phyloP scores from a whole-genome alignment of 257 asterid species.

The Nicotiana attenuata region DNA sequence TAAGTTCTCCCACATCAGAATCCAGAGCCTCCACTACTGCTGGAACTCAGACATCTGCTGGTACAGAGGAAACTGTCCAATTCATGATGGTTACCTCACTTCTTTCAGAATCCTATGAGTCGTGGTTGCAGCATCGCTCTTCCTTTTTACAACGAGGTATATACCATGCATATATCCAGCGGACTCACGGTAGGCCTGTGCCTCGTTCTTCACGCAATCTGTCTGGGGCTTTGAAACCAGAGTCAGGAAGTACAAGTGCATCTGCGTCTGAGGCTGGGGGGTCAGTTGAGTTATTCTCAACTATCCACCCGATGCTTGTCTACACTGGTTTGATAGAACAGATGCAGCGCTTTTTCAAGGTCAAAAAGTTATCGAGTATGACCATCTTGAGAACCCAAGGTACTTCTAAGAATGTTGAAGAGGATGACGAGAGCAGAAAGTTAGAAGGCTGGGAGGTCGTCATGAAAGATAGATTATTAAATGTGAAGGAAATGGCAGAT shows the following conservation, averaged over 20 bases:
- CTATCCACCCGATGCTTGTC: constrained; percentile 88
- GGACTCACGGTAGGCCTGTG: constrained; percentile 48
- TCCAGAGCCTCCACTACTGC: constrained; percentile 43
- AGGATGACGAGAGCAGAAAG: constrained; percentile 47
- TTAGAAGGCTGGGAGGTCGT: constrained; percentile 80
- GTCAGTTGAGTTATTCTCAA: constrained; percentile 50
- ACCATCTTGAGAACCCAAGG: constrained; percentile 21
- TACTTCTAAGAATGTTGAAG: constrained; percentile 28
- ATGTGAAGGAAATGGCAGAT: constrained; percentile 74
- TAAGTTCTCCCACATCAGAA: constrained; percentile 57
- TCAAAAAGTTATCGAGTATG: constrained; percentile 26
- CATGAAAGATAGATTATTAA: constrained; percentile 69
- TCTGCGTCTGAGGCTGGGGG: constrained; percentile 32
- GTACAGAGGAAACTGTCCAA: constrained; percentile 92
- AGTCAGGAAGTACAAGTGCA: constrained; percentile 26
- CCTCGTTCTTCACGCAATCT: constrained; percentile 33
- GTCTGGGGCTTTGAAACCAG: constrained; percentile 22
- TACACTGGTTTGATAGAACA: constrained; percentile 91
- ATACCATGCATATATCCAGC: constrained; percentile 88
- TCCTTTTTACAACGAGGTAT: constrained; percentile 85
- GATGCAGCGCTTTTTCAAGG: constrained; percentile 82
- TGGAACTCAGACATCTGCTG: constrained; percentile 52
- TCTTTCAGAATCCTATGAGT: constrained; percentile 80
- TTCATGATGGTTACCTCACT: constrained; percentile 98
- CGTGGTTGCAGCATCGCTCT: constrained; percentile 84